Evolutionary conservation across 257 asterid genomes (phyloP), one percentile per base, ranked within the genome.

Genomic region (Parsonsia alboflavescens): DNA sequence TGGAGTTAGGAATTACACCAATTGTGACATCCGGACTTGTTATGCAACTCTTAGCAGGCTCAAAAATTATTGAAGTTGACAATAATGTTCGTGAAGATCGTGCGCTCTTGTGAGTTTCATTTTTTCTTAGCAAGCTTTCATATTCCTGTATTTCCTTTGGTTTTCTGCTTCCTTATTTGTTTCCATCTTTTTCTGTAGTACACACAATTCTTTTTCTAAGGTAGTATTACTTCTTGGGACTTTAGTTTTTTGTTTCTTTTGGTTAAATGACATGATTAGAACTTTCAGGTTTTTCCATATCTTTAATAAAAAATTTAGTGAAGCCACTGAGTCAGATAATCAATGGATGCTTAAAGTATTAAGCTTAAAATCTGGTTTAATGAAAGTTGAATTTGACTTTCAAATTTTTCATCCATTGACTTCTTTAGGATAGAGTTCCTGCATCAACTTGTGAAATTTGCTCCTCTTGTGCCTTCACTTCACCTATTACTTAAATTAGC

Each of bases 1-100:
- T 91, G 97, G 97, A 91, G 86, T 93, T 91, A 44, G 97, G 97
- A 30, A 91, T 91, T 80, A 91, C 97, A 13, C 97, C 97, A 41
- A 91, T 91, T 56, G 97, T 91, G 73, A 91, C 97, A 26, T 89
- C 97, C 48, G 97, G 97, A 49, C 79, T 91, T 70, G 97, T 91
- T 30, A 87, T 91, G 93, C 97, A 91, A 78, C 93, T 91, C 49
- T 81, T 91, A 77, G 96, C 95, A 11, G 96, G 97, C 16, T 89
- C 96, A 26, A 89, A 90, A 82, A 89, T 90, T 83, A 90, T 90
- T 61, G 95, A 90, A 77, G 97, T 91, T 22, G 97, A 91, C 75
- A 91, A 91, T 84, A 91, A 89, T 57, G 97, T 91, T 17, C 86
- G 97, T 10, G 97, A 91, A 83, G 97, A 91, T 78, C 93, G 97